Base-by-base conservation (phyloP, 2,329 filamentous ascomycete genomes). In the Nigrograna mackinnonii region DNA sequence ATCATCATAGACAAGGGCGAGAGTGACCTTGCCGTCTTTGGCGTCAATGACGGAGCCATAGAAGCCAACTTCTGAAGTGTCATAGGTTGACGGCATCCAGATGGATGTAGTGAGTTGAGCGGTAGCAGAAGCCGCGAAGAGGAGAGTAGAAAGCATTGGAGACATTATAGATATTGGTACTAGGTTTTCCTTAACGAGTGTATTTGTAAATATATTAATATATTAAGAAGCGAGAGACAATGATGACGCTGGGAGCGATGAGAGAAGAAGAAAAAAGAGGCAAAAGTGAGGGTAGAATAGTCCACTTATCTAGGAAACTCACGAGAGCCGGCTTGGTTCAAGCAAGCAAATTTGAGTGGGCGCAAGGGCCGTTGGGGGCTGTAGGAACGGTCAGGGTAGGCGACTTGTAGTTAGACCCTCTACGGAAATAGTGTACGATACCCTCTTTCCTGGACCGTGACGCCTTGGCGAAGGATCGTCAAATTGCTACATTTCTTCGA, bases 61-160 rank as follows among this genome's bases (percentile, higher is more conserved):
- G 39, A 55, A 58, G 3, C 42, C 46, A 6, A 48, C 26, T 6
- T 54, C 41, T 4, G 39, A 26, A 17, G 44, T 43, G 22, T 38
- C 39, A 30, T 33, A n/a, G 26, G 7, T 21, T 14, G 14, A 41
- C 41, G 59, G 58, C 36, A 63, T 37, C 57, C 60, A 62, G 9
- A 61, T 49, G 2, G 58, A 57, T 6, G 62, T 64, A 4, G 60
- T 65, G 12, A 61, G 17, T 19, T 58, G 39, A 6, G 61, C 60
- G n/a, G 55, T 37, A 13, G 52, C 55, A 12, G 41, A 43, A 6
- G 55, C 44, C 12, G 53, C 54, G 37, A 63, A 48, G 13, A 60
- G 39, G 14, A 60, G 38, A 22, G 49, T 35, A 6, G 48, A 49
- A 14, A 57, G 41, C 17, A 63, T 30, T 24, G 46, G 44, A 52